Evolutionary conservation across 306 rosid species (phyloP).

Genomic region (Vachellia collinsii): DNA sequence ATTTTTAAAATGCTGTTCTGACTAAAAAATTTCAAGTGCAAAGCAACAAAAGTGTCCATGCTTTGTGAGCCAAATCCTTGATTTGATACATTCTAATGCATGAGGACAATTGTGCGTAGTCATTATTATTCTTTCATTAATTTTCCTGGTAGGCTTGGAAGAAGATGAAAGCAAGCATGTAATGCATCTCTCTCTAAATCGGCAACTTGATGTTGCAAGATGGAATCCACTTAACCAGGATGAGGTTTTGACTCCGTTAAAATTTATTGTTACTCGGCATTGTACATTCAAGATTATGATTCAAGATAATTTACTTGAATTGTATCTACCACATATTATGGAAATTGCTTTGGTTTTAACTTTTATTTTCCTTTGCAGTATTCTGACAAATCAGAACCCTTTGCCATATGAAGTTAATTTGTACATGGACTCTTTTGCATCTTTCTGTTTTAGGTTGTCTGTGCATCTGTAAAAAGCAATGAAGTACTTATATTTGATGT

Average conservation of each 20-base stretch:
- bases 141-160: conserved; percentile 53
- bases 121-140: conserved; percentile 22
- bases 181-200: conserved; percentile 62
- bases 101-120: conserved; percentile 9
- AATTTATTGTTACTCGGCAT: conserved; percentile 20
- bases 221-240: conserved; percentile 88
- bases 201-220: conserved; percentile 69
- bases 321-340: not conserved
- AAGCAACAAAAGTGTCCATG: not conserved
- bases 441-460: conserved; percentile 62
- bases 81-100: conserved; percentile 4
- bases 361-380: not conserved
- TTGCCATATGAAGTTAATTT: conserved; percentile 1
- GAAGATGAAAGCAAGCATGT: conserved; percentile 77
- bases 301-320: too few relatives aligned
- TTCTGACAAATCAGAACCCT: conserved; percentile 22
- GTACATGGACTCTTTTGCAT: conserved; percentile 7
- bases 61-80: conserved; percentile 19
- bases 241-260: conserved; percentile 56
- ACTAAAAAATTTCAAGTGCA: not conserved
- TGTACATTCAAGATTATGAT: too few relatives aligned
- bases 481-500: conserved; percentile 71
- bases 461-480: conserved; percentile 67
- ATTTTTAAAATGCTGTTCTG: conserved; percentile 8
- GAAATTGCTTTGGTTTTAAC: conserved; percentile 14